Evolutionary conservation across 2,329 filamentous ascomycete species (phyloP).

Genomic region (Fusarium equiseti): DNA sequence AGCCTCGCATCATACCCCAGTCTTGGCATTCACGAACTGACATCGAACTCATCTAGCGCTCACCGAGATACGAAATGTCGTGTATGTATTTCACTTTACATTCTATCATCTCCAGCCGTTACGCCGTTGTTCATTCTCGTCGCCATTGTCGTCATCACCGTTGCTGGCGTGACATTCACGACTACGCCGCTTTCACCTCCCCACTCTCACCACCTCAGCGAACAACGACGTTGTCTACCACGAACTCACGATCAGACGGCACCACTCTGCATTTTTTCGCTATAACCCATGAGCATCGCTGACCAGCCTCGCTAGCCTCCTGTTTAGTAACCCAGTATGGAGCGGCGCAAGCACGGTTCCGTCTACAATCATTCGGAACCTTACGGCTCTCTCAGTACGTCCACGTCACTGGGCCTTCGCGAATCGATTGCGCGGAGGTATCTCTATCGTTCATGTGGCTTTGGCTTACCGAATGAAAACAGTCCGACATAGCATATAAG

Average conservation of each 20-base stretch:
- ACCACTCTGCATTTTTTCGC: slow-evolving; percentile 8
- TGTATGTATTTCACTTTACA: slow-evolving; percentile 54
- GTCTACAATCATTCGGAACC: slow-evolving; percentile 67
- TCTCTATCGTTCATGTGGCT: not conserved
- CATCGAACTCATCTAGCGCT: slow-evolving; percentile 56
- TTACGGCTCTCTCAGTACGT: slow-evolving; percentile 68
- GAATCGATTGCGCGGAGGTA: not conserved
- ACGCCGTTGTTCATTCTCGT: slow-evolving; percentile 15
- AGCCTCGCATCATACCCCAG: slow-evolving; percentile 46
- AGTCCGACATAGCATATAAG: slow-evolving; percentile 65
- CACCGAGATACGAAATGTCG: slow-evolving; percentile 63
- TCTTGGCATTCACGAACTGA: slow-evolving; percentile 54
- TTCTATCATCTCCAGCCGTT: slow-evolving; percentile 25
- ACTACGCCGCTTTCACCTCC: slow-evolving; percentile 10
- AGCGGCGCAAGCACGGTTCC: slow-evolving; percentile 62
- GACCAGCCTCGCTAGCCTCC: slow-evolving; percentile 57
- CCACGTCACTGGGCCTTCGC: not conserved
- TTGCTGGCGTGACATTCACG: slow-evolving; percentile 11
- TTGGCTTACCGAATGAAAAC: slow-evolving; percentile 38
- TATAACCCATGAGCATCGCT: slow-evolving; percentile 25
- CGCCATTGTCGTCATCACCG: slow-evolving; percentile 18
- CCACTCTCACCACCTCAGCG: slow-evolving; percentile 15
- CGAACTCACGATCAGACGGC: not conserved
- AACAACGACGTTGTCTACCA: slow-evolving; percentile 3
- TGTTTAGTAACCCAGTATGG: slow-evolving; percentile 71